Base-by-base conservation (phyloP, 2,329 filamentous ascomycete species). In the Juglanconis sp. region DNA sequence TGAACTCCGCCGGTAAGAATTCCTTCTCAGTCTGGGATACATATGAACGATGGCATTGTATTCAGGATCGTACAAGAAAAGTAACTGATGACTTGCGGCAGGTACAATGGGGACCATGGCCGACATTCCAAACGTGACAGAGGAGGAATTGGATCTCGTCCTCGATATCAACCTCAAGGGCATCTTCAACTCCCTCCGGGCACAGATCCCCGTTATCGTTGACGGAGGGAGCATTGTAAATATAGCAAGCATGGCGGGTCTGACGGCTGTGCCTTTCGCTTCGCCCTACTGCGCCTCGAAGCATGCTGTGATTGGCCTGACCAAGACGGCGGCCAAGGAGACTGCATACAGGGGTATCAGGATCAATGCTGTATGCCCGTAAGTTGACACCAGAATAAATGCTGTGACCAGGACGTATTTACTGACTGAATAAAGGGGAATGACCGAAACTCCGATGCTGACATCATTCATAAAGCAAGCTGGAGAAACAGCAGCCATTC, bases 101-200 rank as follows among this genome's bases (percentile, higher is more conserved):
- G 46, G 46, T 17, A 13, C 31, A n/a, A 30, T 48, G 46, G 46
- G 46, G 17, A 6, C 9, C 2, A 11, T 48, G 30, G 46, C 46
- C 15, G 46, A 48, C 17, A 48, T 48, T 10, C 17, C 24, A 3
- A 48, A 48, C 46, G 46, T 48, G 3, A 4, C 46, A n/a, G 46
- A 48, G 0, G 60, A 65, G 0, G 75, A 78, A 52, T 80, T 74
- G 74, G 67, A 76, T 2, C 69, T 72, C 0, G 70, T 78, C 2
- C 53, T 79, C 5, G 72, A 76, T 53, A 68, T 79, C 56, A 80
- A 80, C 51, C 63, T 80, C 1, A 75, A 70, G 3, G 77, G 77
- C 0, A 74, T 73, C 2, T 78, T 80, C 60, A 76, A 72, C 59
- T 69, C 79, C 2, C 64, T 79, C 0, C 68, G 72, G 15, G 75